Percentiles rank a stretch among this genome's conserved stretches.
These are phyloP conservation scores for Odontarrhena argentea DNA, from an alignment of 345 rosid species.

Conservation along the genomic window DNA sequence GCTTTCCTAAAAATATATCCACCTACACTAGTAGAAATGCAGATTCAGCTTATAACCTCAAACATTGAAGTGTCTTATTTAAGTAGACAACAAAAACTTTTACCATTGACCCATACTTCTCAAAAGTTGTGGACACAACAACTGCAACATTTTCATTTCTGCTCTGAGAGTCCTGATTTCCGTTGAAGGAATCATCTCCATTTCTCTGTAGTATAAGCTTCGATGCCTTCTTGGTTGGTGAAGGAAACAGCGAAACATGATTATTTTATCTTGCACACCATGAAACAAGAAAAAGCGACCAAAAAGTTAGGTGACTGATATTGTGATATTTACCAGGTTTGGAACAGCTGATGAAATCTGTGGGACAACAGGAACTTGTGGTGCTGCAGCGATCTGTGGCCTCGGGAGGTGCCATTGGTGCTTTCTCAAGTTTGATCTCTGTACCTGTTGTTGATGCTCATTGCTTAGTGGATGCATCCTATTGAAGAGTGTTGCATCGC, in stretches of 20 bases:
- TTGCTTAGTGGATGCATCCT: constrained; percentile 43
- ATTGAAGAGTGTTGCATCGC: constrained; percentile 64
- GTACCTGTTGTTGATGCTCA: constrained; percentile 41
- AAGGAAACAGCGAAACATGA: constrained; percentile 24
- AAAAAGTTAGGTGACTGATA: neutral
- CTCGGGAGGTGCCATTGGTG: constrained; percentile 64
- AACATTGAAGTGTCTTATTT: neutral
- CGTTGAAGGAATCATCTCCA: constrained; percentile 43
- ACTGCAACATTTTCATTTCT: constrained; percentile 42
- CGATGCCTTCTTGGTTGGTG: constrained; percentile 58
- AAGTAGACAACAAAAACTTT: constrained; percentile 32
- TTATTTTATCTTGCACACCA: neutral
- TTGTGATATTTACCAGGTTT: constrained; percentile 59
- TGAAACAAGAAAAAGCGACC: neutral
- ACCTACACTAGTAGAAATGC: constrained; percentile 49
- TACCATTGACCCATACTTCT: constrained; percentile 58
- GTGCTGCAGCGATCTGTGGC: constrained; percentile 48
- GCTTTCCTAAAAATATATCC: constrained; percentile 63
- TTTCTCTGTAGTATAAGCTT: constrained; percentile 50
- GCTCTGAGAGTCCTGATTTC: constrained; percentile 36
- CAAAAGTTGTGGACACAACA: constrained; percentile 41
- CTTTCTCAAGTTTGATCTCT: constrained; percentile 47
- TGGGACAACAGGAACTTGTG: constrained; percentile 39
- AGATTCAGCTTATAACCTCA: constrained; percentile 3
- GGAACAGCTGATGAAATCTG: constrained; percentile 73